Evolutionary conservation across 2,329 filamentous ascomycete genomes (phyloP), one percentile per base, ranked within the genome.

Genomic region (Gyromitra esculenta): DNA sequence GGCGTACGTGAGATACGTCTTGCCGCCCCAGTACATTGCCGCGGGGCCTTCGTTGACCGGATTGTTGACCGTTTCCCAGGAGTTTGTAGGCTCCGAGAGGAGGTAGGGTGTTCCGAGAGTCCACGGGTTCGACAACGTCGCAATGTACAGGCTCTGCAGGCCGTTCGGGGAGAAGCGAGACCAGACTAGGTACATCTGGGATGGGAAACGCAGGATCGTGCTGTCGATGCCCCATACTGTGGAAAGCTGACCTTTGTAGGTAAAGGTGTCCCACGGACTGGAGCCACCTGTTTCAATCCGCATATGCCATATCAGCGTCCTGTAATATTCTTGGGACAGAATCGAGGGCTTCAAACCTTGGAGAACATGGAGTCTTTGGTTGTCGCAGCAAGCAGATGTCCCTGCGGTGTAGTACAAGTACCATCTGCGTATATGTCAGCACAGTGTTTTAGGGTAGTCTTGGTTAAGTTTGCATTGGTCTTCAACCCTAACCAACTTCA

Each of bases 361-460:
- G 2, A 89, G 83, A 21, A 87, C 88, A 72, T 89, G 85, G 2
- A 85, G 81, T 9, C 85, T 84, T 81, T 89, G 88, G 1, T 84
- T 83, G 41, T 85, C 85, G 0, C 88, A 82, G 76, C 87, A 84
- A 1, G 82, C 83, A 1, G 81, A 81, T 31, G 83, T 83, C 0
- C 87, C 87, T 0, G 87, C 86, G 0, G 87, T 87, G 80, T 89
- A 89, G 82, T 89, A 89, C 50, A 89, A 85, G 73, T 87, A 89
- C 87, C 87, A 86, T 43, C 80, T 79, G 25, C 13, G 21, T 13
- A 45, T 45, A 45, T 45, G 43, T 45, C 15, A 45, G 43, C 3
- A 45, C 43, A 45, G 15, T 1, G 9, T 13, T 45, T 4, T 13
- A 15, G 11, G 4, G 9, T 45, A 0, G 11, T 2, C 5, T 45